Conservation (phyloP, 129 eudicot genomes). For the Centrapalus pauciflorus region DNA sequence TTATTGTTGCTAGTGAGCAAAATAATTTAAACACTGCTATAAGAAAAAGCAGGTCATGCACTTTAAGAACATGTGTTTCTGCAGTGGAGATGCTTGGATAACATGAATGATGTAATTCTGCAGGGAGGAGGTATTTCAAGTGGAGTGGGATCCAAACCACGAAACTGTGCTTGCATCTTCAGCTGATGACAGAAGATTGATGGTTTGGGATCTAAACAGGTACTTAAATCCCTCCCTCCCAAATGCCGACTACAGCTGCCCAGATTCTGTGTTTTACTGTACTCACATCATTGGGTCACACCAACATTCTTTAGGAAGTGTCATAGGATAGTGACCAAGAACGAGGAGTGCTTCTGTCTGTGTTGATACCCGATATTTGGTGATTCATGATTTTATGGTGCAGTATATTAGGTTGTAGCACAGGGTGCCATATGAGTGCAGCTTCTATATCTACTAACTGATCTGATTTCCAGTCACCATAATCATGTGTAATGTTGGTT, state of each 20-base stretch:
- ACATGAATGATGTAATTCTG: constrained; percentile 1
- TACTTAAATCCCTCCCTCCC: constrained; percentile 24
- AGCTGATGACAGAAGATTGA: constrained; percentile 90
- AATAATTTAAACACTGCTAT: no score
- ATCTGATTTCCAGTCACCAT: no score
- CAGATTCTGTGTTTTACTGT: background rate
- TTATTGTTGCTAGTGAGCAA: no score
- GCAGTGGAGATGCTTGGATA: background rate
- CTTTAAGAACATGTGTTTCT: no score
- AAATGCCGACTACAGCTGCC: no score
- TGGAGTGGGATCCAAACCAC: constrained; percentile 98
- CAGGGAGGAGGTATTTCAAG: constrained; percentile 93
- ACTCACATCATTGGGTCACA: background rate
- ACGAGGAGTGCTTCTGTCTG: background rate
- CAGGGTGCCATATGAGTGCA: background rate
- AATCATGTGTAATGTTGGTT: background rate
- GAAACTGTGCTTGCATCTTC: constrained; percentile 92
- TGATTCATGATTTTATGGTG: background rate
- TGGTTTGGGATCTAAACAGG: constrained; percentile 99
- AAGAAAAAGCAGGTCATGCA: no score
- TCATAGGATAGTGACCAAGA: background rate
- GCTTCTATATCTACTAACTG: no score
- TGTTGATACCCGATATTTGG: background rate
- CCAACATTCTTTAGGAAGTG: background rate
- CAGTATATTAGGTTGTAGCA: background rate